A percentile compares a stretch with the other conserved stretches of the same genome.
These are phyloP conservation scores for Cyclotella sp. DNA, from an alignment of 108 stramenopile genomes.

Conservation along the genomic window DNA sequence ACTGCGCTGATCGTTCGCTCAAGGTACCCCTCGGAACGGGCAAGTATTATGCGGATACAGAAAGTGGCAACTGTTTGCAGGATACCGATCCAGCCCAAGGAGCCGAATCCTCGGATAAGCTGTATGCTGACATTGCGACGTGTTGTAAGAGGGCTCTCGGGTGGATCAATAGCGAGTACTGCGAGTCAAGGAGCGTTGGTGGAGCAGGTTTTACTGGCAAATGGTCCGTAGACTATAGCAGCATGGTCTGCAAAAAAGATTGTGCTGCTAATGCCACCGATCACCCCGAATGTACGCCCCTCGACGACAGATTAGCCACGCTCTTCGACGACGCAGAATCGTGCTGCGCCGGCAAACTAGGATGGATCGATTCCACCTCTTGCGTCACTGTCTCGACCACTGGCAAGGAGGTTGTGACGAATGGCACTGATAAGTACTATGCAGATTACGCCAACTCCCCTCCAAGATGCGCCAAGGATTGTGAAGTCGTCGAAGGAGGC, in stretches of 20 bases:
- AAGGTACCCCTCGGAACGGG: not conserved
- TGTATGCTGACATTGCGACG: not conserved
- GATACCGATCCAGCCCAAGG: not conserved
- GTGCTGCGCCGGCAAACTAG: slow-evolving; percentile 10
- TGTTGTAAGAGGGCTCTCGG: slow-evolving; percentile 16
- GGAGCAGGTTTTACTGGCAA: not conserved
- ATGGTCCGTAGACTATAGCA: slow-evolving; percentile 16
- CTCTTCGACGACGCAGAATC: not conserved
- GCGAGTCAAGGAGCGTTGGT: not conserved
- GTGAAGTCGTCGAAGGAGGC: not conserved
- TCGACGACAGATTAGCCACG: not conserved
- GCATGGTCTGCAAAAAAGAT: slow-evolving; percentile 21
- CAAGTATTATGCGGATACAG: slow-evolving; percentile 11
- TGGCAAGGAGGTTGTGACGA: not conserved
- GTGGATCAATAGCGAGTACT: slow-evolving; percentile 14
- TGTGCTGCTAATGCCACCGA: not conserved
- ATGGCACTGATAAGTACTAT: slow-evolving; percentile 14
- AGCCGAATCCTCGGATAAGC: not conserved
- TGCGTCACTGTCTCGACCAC: not conserved
- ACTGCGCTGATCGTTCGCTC: slow-evolving; percentile 3
- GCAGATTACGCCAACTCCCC: not conserved
- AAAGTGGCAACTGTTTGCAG: not conserved
- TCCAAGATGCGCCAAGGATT: slow-evolving; percentile 14
- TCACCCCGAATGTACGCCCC: not conserved
- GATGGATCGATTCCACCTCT: slow-evolving; percentile 4